These are phyloP conservation scores for Phytophthora sp. DNA, from an alignment of 352 stramenopile genomes.

Conservation along the genomic window DNA sequence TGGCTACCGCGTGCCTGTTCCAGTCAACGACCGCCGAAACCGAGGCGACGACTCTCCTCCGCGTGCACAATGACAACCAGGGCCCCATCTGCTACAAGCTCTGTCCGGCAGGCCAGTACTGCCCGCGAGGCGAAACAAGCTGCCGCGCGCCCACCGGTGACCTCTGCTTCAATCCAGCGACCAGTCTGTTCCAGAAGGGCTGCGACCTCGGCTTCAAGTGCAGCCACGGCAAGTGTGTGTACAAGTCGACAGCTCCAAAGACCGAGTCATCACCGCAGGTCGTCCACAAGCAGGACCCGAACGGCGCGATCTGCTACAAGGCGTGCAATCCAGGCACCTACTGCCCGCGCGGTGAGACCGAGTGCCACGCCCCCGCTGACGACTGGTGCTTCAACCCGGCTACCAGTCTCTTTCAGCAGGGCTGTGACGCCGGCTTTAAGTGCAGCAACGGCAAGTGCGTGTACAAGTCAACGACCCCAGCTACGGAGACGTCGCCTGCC, in stretches of 20 bases:
- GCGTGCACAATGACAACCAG: constrained; percentile 23
- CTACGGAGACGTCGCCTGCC: neutral
- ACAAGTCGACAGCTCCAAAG: constrained; percentile 1
- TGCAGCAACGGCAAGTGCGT: constrained; percentile 38
- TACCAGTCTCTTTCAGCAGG: constrained; percentile 23
- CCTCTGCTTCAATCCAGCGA: constrained; percentile 34
- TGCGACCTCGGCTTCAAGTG: constrained; percentile 29
- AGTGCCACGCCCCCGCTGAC: constrained; percentile 15
- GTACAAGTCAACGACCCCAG: constrained; percentile 17
- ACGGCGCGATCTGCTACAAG: constrained; percentile 25
- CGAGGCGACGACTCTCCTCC: constrained; percentile 30
- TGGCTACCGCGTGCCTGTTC: constrained; percentile 25
- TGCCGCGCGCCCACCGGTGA: constrained; percentile 9
- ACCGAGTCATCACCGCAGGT: no score
- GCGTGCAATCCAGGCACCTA: constrained; percentile 21
- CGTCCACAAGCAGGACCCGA: constrained; percentile 14
- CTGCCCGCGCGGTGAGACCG: constrained; percentile 24
- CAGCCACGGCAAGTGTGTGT: constrained; percentile 30
- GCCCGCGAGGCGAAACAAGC: constrained; percentile 7
- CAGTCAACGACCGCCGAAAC: constrained; percentile 15
- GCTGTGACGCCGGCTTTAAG: constrained; percentile 34
- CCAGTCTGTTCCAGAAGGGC: constrained; percentile 14
- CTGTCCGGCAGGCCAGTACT: constrained; percentile 25
- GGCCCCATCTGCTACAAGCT: constrained; percentile 19
- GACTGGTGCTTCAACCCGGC: constrained; percentile 42